These are phyloP conservation scores for Brassica rapa DNA, from an alignment of 345 rosid species.

Conservation along the genomic window DNA sequence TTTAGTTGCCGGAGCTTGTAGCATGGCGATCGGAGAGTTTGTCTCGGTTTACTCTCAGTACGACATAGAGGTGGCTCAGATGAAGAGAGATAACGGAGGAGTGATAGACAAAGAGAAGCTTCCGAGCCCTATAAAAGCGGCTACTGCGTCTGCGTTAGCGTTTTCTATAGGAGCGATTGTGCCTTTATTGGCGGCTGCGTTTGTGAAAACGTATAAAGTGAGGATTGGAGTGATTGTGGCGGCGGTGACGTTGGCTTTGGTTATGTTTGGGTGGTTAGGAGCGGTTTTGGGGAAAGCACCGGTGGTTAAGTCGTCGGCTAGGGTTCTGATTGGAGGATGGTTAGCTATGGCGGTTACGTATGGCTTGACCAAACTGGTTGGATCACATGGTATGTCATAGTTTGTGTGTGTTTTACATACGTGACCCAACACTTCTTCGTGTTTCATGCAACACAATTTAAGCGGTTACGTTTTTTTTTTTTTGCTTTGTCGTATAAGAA, in stretches of 20 bases:
- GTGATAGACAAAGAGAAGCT: conserved; percentile 42
- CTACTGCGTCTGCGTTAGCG: conserved; percentile 85
- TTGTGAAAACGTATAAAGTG: conserved; percentile 54
- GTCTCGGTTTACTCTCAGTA: conserved; percentile 88
- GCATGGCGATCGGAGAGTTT: conserved; percentile 97
- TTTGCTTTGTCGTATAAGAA: background rate
- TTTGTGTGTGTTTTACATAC: conserved; percentile 10
- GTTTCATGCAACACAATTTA: conserved; percentile 26
- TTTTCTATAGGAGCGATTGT: conserved; percentile 79
- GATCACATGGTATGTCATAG: conserved; percentile 54
- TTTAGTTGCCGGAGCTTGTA: conserved; percentile 86
- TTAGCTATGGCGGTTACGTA: conserved; percentile 86
- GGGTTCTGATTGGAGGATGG: conserved; percentile 92
- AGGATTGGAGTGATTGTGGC: conserved; percentile 62
- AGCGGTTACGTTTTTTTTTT: conserved; percentile 30
- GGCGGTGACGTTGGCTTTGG: conserved; percentile 61
- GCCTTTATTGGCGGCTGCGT: conserved; percentile 79
- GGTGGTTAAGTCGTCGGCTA: conserved; percentile 45
- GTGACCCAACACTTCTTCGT: conserved; percentile 29
- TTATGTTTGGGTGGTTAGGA: conserved; percentile 75
- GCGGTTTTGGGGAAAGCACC: conserved; percentile 81
- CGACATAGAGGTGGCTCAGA: conserved; percentile 78
- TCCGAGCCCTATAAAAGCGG: conserved; percentile 81
- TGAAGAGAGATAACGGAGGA: conserved; percentile 50
- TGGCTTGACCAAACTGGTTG: conserved; percentile 76